These are phyloP conservation scores for Diaporthe vaccinii DNA, from an alignment of 2,329 filamentous ascomycete genomes.

Conservation along the genomic window DNA sequence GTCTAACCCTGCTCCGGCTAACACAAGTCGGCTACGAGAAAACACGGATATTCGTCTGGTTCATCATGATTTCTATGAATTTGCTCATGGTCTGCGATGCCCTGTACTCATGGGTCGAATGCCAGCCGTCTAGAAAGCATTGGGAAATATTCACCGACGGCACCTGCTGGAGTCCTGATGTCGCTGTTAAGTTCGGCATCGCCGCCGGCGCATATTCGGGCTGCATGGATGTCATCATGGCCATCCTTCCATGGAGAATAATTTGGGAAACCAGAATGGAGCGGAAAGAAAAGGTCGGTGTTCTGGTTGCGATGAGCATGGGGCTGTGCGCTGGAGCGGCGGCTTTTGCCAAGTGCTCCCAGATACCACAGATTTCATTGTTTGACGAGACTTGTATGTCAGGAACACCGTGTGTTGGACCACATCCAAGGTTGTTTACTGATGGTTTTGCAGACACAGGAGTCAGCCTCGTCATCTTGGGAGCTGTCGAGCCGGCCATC, in stretches of 20 bases:
- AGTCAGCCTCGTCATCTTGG: background rate
- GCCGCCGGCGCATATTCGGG: slow-evolving; percentile 41
- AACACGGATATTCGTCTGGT: slow-evolving; percentile 47
- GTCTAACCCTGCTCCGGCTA: slow-evolving; percentile 51
- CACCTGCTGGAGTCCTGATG: slow-evolving; percentile 44
- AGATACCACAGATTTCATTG: slow-evolving; percentile 47
- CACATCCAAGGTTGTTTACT: background rate
- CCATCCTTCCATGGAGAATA: slow-evolving; percentile 40
- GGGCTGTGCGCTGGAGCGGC: slow-evolving; percentile 28
- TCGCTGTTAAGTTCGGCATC: slow-evolving; percentile 45
- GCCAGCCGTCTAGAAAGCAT: slow-evolving; percentile 46
- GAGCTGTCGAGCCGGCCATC: slow-evolving; percentile 11
- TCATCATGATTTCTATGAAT: slow-evolving; percentile 51
- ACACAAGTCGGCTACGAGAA: slow-evolving; percentile 42
- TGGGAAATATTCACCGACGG: slow-evolving; percentile 46
- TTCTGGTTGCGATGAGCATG: slow-evolving; percentile 41
- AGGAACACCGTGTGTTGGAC: accelerated
- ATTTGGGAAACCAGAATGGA: slow-evolving; percentile 39
- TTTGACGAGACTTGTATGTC: slow-evolving; percentile 13
- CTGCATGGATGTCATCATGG: slow-evolving; percentile 40
- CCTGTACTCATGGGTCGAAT: slow-evolving; percentile 48
- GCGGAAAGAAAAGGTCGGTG: slow-evolving; percentile 39
- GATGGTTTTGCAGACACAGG: background rate
- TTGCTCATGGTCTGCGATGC: slow-evolving; percentile 46
- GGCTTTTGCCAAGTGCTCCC: slow-evolving; percentile 20